A percentile compares a stretch with the other conserved stretches of the same genome.
Evolutionary conservation across 1,284 basidiomycete species (phyloP).

Genomic region (Microbotryum saponariae): DNA sequence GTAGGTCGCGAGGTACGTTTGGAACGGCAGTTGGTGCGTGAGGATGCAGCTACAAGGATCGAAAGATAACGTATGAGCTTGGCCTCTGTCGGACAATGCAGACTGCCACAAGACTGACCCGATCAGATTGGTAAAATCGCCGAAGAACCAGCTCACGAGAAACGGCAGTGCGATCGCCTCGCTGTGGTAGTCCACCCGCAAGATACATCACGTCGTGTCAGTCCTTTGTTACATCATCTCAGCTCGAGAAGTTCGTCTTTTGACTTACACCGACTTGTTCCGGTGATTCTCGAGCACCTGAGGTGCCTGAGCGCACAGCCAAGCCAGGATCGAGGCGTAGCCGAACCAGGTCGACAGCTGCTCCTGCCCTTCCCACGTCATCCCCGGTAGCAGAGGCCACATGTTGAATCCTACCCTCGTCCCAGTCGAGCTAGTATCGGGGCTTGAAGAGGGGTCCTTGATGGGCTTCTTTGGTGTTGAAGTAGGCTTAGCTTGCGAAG

Average conservation of each 20-base stretch:
- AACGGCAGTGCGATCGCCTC: constrained; percentile 68
- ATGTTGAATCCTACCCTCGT: too few relatives aligned
- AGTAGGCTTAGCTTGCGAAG: too few relatives aligned
- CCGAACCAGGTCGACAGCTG: constrained; percentile 14
- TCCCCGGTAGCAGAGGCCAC: too few relatives aligned
- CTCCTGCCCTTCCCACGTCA: not conserved
- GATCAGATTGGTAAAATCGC: constrained; percentile 80
- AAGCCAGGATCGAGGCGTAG: constrained; percentile 63
- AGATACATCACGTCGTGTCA: too few relatives aligned
- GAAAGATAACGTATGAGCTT: not conserved
- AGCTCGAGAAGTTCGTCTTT: too few relatives aligned
- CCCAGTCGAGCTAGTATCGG: too few relatives aligned
- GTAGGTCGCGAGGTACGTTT: constrained; percentile 82
- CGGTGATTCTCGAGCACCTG: constrained; percentile 70
- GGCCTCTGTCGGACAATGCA: not conserved
- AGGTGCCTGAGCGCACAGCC: constrained; percentile 84
- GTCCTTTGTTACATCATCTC: too few relatives aligned
- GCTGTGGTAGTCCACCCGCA: too few relatives aligned
- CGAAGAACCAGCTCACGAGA: constrained; percentile 79
- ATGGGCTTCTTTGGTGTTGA: too few relatives aligned
- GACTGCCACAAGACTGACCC: constrained; percentile 37
- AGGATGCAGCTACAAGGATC: constrained; percentile 54
- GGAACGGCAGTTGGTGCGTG: constrained; percentile 87
- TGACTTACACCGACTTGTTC: not conserved
- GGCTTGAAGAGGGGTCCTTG: too few relatives aligned